These are phyloP conservation scores for Hamamelis virginiana DNA, from an alignment of 164 flowering plant genomes.

Conservation along the genomic window DNA sequence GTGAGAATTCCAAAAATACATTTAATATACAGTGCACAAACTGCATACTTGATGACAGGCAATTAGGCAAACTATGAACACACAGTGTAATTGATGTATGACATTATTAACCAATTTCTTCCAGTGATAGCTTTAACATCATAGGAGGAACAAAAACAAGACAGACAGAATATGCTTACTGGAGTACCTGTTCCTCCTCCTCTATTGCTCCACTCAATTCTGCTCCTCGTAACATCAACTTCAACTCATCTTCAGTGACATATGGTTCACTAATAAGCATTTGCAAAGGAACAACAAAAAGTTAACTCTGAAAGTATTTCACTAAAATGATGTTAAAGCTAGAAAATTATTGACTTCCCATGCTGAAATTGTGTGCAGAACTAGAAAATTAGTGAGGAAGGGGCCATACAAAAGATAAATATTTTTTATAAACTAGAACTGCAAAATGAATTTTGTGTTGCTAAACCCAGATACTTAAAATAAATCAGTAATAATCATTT, in stretches of 20 bases:
- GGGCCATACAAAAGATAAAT: background rate
- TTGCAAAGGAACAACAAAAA: conserved; percentile 9
- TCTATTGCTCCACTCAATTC: conserved; percentile 95
- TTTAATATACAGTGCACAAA: too few species aligned
- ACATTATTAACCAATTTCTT: too few species aligned
- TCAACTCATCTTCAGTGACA: conserved; percentile 97
- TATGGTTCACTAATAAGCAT: conserved; percentile 72
- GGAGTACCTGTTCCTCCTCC: conserved; percentile 94
- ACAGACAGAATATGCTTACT: background rate
- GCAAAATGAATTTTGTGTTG: too few species aligned
- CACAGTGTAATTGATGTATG: background rate
- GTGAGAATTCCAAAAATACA: background rate
- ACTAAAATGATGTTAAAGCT: background rate
- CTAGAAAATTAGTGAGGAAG: background rate
- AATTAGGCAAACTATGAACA: background rate
- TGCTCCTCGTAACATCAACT: conserved; percentile 95
- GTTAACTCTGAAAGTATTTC: background rate
- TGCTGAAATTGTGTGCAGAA: background rate
- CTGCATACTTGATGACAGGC: too few species aligned
- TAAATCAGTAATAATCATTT: background rate
- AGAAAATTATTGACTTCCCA: background rate
- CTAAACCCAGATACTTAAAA: too few species aligned
- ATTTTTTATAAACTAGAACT: too few species aligned
- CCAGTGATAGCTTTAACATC: background rate
- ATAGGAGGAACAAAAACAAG: background rate